Percentiles rank a stretch among this genome's conserved stretches.
phyloP scores from a whole-genome alignment of 2,329 filamentous ascomycete genomes.

The Aspergillus hortae region DNA sequence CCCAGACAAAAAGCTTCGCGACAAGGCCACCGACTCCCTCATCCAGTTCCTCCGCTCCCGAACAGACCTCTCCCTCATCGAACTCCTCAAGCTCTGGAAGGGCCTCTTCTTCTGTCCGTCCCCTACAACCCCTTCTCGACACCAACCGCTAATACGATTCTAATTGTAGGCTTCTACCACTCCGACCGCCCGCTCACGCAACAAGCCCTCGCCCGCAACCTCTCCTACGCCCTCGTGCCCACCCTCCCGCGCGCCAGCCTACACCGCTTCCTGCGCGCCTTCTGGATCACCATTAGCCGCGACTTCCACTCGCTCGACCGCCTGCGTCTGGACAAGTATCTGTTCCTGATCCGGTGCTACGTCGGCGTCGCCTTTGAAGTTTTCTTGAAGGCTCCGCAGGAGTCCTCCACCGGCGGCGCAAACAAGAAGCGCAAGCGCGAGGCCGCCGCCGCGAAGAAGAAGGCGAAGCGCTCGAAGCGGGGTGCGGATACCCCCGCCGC shows the following conservation, averaged over 20 bases:
- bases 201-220: constrained; percentile 74
- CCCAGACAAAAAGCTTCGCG: constrained; percentile 72
- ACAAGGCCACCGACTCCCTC: constrained; percentile 72
- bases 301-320: constrained; percentile 72
- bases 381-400: constrained; percentile 27
- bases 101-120: constrained; percentile 76
- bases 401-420: constrained; percentile 7
- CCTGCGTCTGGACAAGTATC: constrained; percentile 85
- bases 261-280: constrained; percentile 55
- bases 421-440: constrained; percentile 31
- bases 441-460: constrained; percentile 28
- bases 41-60: constrained; percentile 70
- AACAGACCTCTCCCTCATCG: constrained; percentile 60
- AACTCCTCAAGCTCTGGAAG: constrained; percentile 88
- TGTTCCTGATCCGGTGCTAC: constrained; percentile 77
- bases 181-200: constrained; percentile 84
- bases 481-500: constrained; percentile 16
- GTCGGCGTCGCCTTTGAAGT: constrained; percentile 65
- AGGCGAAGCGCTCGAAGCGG: constrained; percentile 3
- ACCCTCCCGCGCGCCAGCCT: constrained; percentile 51
- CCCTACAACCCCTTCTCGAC: background rate
- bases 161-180: constrained; percentile 74
- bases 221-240: constrained; percentile 65
- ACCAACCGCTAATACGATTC: background rate
- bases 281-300: constrained; percentile 67